These are phyloP conservation scores for Malassezia dermatis DNA, from an alignment of 1,284 basidiomycete genomes.

Conservation along the genomic window DNA sequence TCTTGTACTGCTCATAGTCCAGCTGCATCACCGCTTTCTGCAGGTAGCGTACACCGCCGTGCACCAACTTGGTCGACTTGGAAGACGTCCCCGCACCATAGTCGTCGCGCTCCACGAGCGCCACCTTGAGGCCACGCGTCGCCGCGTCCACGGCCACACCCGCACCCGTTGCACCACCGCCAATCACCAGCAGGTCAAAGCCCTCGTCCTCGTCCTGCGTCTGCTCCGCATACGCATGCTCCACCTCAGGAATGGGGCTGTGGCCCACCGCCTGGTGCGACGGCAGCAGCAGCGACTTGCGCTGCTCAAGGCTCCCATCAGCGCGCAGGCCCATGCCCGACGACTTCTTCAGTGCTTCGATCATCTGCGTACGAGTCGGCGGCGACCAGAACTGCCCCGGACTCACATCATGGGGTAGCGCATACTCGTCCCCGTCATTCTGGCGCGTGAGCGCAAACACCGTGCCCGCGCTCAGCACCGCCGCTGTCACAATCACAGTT, in stretches of 20 bases:
- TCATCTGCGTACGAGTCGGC: conserved; percentile 45
- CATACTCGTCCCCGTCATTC: background rate
- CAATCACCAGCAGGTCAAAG: conserved; percentile 68
- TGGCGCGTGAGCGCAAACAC: conserved; percentile 4
- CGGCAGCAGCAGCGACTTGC: conserved; percentile 24
- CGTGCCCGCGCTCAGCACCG: conserved; percentile 3
- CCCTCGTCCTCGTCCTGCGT: conserved; percentile 31
- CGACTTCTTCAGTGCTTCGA: conserved; percentile 41
- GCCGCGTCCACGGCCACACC: conserved; percentile 90
- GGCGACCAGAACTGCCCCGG: conserved; percentile 43
- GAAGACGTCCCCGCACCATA: conserved; percentile 83
- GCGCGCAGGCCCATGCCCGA: conserved; percentile 32
- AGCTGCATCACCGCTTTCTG: conserved; percentile 93
- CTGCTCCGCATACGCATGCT: conserved; percentile 18
- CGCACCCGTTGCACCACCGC: conserved; percentile 81
- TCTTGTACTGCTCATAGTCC: conserved; percentile 77
- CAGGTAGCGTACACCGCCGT: conserved; percentile 92
- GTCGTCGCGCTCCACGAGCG: conserved; percentile 84
- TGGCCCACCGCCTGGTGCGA: conserved; percentile 27
- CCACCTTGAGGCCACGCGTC: conserved; percentile 79
- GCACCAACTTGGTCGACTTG: conserved; percentile 93
- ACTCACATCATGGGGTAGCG: conserved; percentile 25
- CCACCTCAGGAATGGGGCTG: conserved; percentile 35
- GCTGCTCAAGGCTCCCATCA: conserved; percentile 22
- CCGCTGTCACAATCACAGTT: conserved; percentile 1